These are phyloP conservation scores for Trametes cubensis DNA, from an alignment of 768 basidiomycete genomes.

Conservation along the genomic window DNA sequence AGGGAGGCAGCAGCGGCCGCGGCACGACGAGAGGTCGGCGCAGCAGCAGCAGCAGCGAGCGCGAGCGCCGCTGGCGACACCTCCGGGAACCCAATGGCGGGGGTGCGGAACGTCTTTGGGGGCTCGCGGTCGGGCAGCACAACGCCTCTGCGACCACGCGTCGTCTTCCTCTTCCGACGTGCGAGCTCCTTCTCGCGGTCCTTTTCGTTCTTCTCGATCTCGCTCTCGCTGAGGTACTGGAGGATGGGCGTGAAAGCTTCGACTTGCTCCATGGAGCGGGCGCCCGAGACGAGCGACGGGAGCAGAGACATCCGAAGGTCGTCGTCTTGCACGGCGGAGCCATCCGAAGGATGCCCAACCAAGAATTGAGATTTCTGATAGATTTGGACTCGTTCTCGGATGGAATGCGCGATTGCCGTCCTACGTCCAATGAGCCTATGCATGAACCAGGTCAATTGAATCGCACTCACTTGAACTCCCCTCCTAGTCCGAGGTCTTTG, in stretches of 20 bases:
- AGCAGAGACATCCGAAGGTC: conserved; percentile 90
- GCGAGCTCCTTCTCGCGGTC: conserved; percentile 93
- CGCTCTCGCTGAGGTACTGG: conserved; percentile 84
- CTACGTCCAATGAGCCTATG: conserved; percentile 41
- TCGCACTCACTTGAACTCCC: conserved; percentile 84
- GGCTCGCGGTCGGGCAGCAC: conserved; percentile 92
- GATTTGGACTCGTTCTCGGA: conserved; percentile 91
- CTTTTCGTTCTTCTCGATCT: conserved; percentile 86
- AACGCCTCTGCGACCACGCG: conserved; percentile 77
- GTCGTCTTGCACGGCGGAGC: conserved; percentile 79
- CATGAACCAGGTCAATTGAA: neutral
- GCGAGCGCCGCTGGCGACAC: conserved; percentile 73
- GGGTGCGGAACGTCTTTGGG: conserved; percentile 87
- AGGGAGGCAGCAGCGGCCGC: conserved; percentile 83
- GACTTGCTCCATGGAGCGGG: conserved; percentile 78
- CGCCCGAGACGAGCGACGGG: conserved; percentile 69
- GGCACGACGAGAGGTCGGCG: conserved; percentile 75
- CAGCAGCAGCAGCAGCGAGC: conserved; percentile 61
- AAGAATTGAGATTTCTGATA: conserved; percentile 92
- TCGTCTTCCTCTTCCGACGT: conserved; percentile 82
- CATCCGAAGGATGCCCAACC: conserved; percentile 84
- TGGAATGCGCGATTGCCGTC: conserved; percentile 93
- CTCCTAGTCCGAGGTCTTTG: conserved; percentile 83
- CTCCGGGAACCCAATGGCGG: conserved; percentile 83
- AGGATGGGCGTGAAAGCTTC: conserved; percentile 85